Evolutionary conservation across 495 filamentous ascomycete species (phyloP), one percentile per base, ranked within the genome.

Genomic region (Baudoinia panamericana): DNA sequence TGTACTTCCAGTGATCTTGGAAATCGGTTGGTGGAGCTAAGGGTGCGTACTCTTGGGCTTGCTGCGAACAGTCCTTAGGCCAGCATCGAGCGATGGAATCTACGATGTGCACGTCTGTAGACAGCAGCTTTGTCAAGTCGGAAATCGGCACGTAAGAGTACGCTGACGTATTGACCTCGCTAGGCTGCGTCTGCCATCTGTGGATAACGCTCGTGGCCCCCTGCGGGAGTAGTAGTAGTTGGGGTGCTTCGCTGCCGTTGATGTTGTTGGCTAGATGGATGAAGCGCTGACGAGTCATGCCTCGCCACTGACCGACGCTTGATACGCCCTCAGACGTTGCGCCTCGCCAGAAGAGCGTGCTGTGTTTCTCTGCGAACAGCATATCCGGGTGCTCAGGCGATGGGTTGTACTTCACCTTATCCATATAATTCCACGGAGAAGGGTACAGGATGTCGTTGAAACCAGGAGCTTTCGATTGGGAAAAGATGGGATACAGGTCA

Each of bases 401-500:
- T 15, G 54, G 55, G 16, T 32, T 46, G 38, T 63, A 60, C 12
- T 30, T 30, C 32, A 39, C 48, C 38, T 58, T 50, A 23, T 51
- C 53, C 24, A 56, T 52, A 38, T 61, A 64, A 36, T 62, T 61
- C 60, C 58, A 62, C 2, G 51, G 46, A 2, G 46, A 50, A 13
- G 19, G 61, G 58, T 60, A 64, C 10, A 56, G 44, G 25, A 64
- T 73, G 47, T 79, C 75, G 46, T 62, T 63, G 57, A 70, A 76
- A 35, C 73, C 75, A 22, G 67, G 63, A 3, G 76, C 67, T 32
- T 82, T 80, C 36, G 74, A 76, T 46, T 81, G 69, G 41, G 78
- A 81, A 62, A 88, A 88, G 19, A 88, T 58, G 0, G 83, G 83
- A 2, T 79, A 46, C 9, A 87, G 62, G 4, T 77, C 68, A 32